Conservation (phyloP, 441 rosid species). For the Populus hybrid region DNA sequence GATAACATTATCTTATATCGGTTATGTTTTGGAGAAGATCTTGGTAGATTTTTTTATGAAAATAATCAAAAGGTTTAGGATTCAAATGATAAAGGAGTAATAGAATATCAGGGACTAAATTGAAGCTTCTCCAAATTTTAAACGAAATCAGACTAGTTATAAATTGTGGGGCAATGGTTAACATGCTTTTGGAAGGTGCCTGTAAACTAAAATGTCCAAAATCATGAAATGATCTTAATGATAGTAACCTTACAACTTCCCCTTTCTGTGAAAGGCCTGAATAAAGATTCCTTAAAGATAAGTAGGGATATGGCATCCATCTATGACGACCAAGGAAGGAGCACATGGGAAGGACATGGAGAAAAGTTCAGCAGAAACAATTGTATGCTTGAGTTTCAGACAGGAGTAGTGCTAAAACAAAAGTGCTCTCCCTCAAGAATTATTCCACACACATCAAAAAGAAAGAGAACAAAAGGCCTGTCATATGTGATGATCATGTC, state of each 20-base stretch:
- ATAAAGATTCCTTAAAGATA: slow-evolving; percentile 27
- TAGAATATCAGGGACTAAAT: background rate
- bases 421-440: background rate
- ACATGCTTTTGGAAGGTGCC: background rate
- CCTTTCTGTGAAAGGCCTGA: background rate
- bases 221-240: background rate
- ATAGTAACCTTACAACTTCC: slow-evolving; percentile 8
- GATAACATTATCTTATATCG: background rate
- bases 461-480: background rate
- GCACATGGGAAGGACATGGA: slow-evolving; percentile 34
- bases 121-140: background rate
- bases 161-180: background rate
- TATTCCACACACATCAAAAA: background rate
- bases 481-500: slow-evolving; percentile 15
- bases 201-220: slow-evolving; percentile 5
- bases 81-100: background rate
- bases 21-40: background rate
- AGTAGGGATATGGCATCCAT: slow-evolving; percentile 27
- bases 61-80: background rate
- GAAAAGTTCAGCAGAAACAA: slow-evolving; percentile 20
- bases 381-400: background rate
- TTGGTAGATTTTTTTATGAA: no score
- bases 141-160: background rate
- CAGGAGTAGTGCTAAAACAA: background rate
- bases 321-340: slow-evolving; percentile 19